Conservation (phyloP, 768 basidiomycete species). For the Coprinellus micaceus region DNA sequence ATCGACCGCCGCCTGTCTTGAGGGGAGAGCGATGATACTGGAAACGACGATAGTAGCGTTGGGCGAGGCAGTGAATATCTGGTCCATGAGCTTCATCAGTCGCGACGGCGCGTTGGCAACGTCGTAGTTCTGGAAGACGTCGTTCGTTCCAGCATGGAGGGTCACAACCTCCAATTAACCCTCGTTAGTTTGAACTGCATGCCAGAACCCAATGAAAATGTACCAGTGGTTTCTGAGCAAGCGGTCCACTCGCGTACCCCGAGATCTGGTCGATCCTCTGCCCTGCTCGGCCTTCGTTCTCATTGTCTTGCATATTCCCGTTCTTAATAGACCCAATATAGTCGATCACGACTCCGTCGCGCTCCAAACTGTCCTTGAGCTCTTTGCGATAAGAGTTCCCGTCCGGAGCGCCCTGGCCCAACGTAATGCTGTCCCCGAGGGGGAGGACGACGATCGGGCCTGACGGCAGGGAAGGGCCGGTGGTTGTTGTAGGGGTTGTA, state of each 20-base stretch:
- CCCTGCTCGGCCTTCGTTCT: slow-evolving; percentile 2
- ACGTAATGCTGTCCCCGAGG: slow-evolving; percentile 11
- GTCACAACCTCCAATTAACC: slow-evolving; percentile 3
- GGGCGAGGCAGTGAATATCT: slow-evolving; percentile 10
- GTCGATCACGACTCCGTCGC: slow-evolving; percentile 5
- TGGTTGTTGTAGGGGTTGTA: slow-evolving; percentile 1
- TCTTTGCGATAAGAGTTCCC: slow-evolving; percentile 10
- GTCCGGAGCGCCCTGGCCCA: slow-evolving; percentile 7
- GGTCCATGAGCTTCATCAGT: slow-evolving; percentile 8
- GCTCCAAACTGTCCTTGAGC: slow-evolving; percentile 1
- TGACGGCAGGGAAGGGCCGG: slow-evolving; percentile 6
- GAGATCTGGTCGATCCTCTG: slow-evolving; percentile 8
- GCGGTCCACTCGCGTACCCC: slow-evolving; percentile 2
- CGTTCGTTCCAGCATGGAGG: slow-evolving; percentile 9
- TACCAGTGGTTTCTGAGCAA: slow-evolving; percentile 7
- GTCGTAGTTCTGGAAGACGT: slow-evolving; percentile 7
- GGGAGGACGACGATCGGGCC: slow-evolving; percentile 9
- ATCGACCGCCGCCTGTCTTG: slow-evolving; percentile 5
- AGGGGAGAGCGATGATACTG: slow-evolving; percentile 5
- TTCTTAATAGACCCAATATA: slow-evolving; percentile 9
- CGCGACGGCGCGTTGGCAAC: slow-evolving; percentile 7
- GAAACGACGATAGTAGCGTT: slow-evolving; percentile 9
- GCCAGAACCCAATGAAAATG: not conserved
- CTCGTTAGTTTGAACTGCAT: not conserved
- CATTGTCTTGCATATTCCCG: slow-evolving; percentile 10